Base-by-base conservation (phyloP, 257 asterid species). In the Ballota nigra region DNA sequence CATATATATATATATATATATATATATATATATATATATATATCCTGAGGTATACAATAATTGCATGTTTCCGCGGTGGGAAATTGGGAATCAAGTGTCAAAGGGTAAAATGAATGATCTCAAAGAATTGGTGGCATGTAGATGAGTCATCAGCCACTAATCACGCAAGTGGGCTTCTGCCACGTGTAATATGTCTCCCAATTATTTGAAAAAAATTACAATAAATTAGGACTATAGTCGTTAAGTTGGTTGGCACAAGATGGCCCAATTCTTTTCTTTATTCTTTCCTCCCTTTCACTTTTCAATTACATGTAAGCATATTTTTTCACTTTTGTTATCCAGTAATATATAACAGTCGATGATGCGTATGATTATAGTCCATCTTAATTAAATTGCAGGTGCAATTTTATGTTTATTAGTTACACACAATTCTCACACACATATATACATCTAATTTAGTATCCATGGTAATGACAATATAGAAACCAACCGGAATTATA, bases 111-210 rank as follows among this genome's bases (percentile, higher is more conserved):
- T 18, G 63, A 73, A 33, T 64, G 78, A 31, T 19, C 22, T 13
- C 45, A 53, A 41, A 55, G 47, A 55, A 9, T 6, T 28, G 13
- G 53, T 58, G 60, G 51, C 76, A 43, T 70, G 84, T 76, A 69
- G 16, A 33, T 66, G 88, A 82, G 78, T 85, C 88, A 80, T 87
- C 87, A 72, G 15, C 61, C 26, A 29, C 66, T 62, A 82, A 71
- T 31, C 24, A 45, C 24, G 40, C 84, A 67, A 45, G 23, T 33
- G 34, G 31, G 28, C 58, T 62, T 31, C 65, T 29, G 83, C 68
- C 82, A 74, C 83, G 81, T 84, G 73, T 47, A 58, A 55, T 5
- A 0, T 0, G 4, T 16, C 23, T 18, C 11, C 16, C 67, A 20
- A 6, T 33, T 22, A 19, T 53, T 67, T 31, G 8, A 56, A 4